Base-by-base conservation (phyloP, 805 yeast genomes). In the Metschnikowia bowlesiae region DNA sequence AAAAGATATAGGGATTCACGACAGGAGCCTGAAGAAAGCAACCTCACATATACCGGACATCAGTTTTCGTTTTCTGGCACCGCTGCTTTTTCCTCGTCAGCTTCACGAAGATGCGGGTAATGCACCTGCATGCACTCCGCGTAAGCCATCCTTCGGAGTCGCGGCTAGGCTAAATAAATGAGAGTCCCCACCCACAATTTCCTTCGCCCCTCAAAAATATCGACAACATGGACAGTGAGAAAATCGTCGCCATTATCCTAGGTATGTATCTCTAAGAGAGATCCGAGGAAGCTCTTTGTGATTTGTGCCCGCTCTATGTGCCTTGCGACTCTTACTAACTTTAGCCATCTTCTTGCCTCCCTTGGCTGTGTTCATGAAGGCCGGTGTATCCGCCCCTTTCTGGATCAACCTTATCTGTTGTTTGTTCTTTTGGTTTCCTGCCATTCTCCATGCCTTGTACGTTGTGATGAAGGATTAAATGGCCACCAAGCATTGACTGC, bases 371-470 rank as follows among this genome's bases (percentile, higher is more conserved):
- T 85, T 81, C 68, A 68, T 85, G 76, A 79, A 76, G 55, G 78
- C 76, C 59, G 94, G 92, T 54, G 75, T 81, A 57, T 81, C 87
- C 56, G 71, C 76, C 46, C 86, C 78, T 47, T 80, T 85, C 62
- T 70, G 85, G 67, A 77, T 86, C 64, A 85, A 84, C 75, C 63
- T 83, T 57, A 66, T 84, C 53, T 76, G 83, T 60, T 82, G 86
- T 74, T 53, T 74, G 59, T 83, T 79, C 65, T 68, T 75, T 57
- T 83, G 84, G 83, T 84, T 86, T 84, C 94, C 94, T 62, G 91
- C 84, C 71, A 85, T 85, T 69, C 69, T 86, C 58, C 89, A 85
- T 64, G 92, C 92, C 48, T 66, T 84, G 57, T 86, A 82, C 70
- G 70, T 84, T 62, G 88, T 81, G 35, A 61, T 72, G 52, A 64